Percentiles rank a stretch among this genome's conserved stretches.
Conservation (phyloP, 2,329 filamentous ascomycete genomes). For the Alternaria ventricosa region DNA sequence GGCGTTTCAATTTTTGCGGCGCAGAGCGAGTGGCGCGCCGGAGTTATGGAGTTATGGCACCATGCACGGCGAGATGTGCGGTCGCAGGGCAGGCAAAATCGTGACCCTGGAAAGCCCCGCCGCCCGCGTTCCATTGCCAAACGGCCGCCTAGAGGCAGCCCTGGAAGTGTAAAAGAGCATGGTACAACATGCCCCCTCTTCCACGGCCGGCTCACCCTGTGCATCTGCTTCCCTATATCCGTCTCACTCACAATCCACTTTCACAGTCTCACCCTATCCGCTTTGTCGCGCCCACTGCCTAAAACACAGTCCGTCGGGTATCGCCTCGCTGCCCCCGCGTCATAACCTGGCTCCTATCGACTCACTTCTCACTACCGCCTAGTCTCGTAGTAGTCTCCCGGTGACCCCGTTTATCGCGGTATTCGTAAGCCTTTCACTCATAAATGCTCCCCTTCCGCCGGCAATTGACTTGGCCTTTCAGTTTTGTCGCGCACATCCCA, state of each 20-base stretch:
- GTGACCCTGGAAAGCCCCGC: conserved; percentile 9
- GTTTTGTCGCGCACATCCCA: conserved; percentile 7
- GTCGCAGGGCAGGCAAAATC: background rate
- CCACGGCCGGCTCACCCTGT: background rate
- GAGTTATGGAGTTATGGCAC: conserved; percentile 4
- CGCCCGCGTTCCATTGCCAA: conserved; percentile 8
- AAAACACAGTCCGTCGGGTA: conserved; percentile 8
- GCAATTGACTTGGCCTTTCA: conserved; percentile 23
- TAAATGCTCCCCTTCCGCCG: conserved; percentile 19
- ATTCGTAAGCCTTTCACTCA: conserved; percentile 23
- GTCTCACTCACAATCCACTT: background rate
- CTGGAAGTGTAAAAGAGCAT: background rate
- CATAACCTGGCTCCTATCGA: conserved; percentile 17
- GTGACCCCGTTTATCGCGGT: conserved; percentile 13
- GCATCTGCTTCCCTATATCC: background rate
- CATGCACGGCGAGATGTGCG: conserved; percentile 1
- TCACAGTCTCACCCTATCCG: background rate
- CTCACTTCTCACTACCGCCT: conserved; percentile 24
- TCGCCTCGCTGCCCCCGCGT: conserved; percentile 26
- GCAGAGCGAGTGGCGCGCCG: background rate
- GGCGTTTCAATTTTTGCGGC: conserved; percentile 29
- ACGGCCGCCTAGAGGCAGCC: conserved; percentile 3
- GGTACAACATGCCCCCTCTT: conserved; percentile 6
- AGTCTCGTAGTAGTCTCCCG: conserved; percentile 19
- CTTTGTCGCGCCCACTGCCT: background rate